A percentile compares a stretch with the other conserved stretches of the same genome.
Conservation (phyloP, 306 rosid genomes). For the Trifolium subterraneum region DNA sequence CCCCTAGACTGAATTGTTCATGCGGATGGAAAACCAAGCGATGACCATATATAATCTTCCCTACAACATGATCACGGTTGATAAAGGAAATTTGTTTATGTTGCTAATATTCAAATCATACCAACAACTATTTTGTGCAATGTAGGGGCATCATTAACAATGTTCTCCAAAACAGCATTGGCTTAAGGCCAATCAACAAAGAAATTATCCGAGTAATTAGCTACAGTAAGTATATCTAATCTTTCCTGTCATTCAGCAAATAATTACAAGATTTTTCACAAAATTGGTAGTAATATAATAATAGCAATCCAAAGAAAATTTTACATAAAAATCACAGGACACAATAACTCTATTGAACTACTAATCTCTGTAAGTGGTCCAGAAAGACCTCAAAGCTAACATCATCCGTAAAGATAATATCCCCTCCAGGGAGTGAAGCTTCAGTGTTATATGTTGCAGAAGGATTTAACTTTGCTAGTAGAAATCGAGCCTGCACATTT, state of each 20-base stretch:
- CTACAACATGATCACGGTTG: too few relatives aligned
- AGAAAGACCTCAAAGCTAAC: conserved; percentile 96
- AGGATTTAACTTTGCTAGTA: conserved; percentile 89
- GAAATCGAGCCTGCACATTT: conserved; percentile 80
- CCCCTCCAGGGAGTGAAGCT: conserved; percentile 79
- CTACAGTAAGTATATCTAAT: background rate
- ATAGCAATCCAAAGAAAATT: conserved; percentile 29
- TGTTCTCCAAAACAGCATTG: background rate
- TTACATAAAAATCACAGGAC: conserved; percentile 30
- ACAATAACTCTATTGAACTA: conserved; percentile 64
- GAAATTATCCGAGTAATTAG: background rate
- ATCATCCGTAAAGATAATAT: conserved; percentile 87
- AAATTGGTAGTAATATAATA: conserved; percentile 34
- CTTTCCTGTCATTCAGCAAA: conserved; percentile 21
- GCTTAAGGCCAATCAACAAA: background rate
- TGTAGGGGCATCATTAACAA: background rate
- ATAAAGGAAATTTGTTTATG: too few relatives aligned
- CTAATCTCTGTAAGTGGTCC: conserved; percentile 97
- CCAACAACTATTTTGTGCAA: too few relatives aligned
- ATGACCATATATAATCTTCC: too few relatives aligned
- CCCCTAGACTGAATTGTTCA: too few relatives aligned
- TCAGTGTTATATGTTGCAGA: conserved; percentile 86
- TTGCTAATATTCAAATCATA: too few relatives aligned
- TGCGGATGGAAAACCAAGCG: too few relatives aligned
- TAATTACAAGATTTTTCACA: conserved; percentile 46